phyloP scores from a whole-genome alignment of 495 filamentous ascomycete species.

The Daldinia vernicosa region DNA sequence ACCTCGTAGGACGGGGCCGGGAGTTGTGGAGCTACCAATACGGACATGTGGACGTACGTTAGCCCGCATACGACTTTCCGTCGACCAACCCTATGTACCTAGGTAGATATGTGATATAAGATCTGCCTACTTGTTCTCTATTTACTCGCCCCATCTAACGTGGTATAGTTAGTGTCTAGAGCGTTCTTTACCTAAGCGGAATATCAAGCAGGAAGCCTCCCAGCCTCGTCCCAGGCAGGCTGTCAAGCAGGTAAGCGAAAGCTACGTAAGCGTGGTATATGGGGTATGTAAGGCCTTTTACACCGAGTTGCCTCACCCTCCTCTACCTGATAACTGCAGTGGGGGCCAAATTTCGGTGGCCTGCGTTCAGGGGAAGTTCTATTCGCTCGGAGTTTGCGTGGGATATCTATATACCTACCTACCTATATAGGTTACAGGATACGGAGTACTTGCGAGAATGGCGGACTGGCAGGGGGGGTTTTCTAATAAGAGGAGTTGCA shows the following conservation, averaged over 20 bases:
- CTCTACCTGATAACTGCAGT: neutral
- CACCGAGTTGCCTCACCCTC: neutral
- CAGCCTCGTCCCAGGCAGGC: neutral
- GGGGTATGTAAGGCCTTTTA: neutral
- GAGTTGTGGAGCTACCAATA: neutral
- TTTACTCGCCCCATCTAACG: neutral
- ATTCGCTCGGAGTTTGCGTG: neutral
- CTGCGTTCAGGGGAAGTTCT: neutral
- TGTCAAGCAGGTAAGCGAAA: constrained; percentile 2
- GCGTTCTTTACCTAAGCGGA: neutral
- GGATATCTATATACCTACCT: too few species aligned
- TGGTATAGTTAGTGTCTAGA: neutral
- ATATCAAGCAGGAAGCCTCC: neutral
- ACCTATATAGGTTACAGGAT: neutral
- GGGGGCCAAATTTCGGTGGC: neutral
- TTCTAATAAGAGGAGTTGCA: neutral
- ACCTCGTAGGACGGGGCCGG: neutral
- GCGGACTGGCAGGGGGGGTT: neutral
- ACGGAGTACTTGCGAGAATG: neutral
- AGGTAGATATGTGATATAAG: neutral
- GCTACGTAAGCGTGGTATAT: neutral
- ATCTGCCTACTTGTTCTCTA: neutral
- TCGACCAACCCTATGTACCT: neutral
- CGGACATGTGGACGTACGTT: neutral
- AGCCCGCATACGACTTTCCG: neutral